These are phyloP conservation scores for Trichoderma brevicompactum DNA, from an alignment of 2,329 filamentous ascomycete species.

Conservation along the genomic window DNA sequence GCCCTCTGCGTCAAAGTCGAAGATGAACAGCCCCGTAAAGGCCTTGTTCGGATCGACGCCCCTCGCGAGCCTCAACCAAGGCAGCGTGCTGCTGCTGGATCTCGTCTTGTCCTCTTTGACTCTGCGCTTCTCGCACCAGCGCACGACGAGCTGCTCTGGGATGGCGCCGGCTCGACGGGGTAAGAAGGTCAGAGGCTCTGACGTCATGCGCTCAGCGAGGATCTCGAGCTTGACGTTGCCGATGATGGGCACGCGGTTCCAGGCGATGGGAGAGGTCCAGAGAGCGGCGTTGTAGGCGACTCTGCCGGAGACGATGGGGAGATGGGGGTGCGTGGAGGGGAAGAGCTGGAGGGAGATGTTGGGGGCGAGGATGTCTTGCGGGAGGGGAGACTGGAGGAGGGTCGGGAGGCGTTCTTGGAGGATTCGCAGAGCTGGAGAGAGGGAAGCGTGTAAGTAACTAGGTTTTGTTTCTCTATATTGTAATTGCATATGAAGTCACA, in stretches of 20 bases:
- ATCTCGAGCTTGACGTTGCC: constrained; percentile 90
- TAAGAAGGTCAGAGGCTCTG: constrained; percentile 55
- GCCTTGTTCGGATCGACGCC: constrained; percentile 66
- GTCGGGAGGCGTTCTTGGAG: constrained; percentile 70
- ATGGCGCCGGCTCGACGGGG: constrained; percentile 57
- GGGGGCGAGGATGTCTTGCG: constrained; percentile 76
- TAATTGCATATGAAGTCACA: no score
- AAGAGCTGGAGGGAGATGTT: constrained; percentile 73
- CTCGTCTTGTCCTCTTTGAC: constrained; percentile 34
- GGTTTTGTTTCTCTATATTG: not conserved
- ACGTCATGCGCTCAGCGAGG: constrained; percentile 84
- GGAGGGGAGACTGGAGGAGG: constrained; percentile 67
- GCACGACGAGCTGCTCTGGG: constrained; percentile 84
- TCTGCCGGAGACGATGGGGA: constrained; percentile 88
- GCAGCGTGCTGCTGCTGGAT: constrained; percentile 49
- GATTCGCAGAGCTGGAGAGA: constrained; percentile 60
- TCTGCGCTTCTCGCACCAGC: constrained; percentile 68
- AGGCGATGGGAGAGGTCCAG: constrained; percentile 94
- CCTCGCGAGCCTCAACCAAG: constrained; percentile 43
- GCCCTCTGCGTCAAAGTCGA: constrained; percentile 90
- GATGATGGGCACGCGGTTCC: constrained; percentile 89
- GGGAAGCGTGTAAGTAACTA: not conserved
- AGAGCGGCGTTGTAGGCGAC: constrained; percentile 91
- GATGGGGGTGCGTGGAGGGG: constrained; percentile 79
- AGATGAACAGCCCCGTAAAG: constrained; percentile 91